Evolutionary conservation across 164 flowering plant genomes (phyloP).

Genomic region (Chimonanthus salicifolius): DNA sequence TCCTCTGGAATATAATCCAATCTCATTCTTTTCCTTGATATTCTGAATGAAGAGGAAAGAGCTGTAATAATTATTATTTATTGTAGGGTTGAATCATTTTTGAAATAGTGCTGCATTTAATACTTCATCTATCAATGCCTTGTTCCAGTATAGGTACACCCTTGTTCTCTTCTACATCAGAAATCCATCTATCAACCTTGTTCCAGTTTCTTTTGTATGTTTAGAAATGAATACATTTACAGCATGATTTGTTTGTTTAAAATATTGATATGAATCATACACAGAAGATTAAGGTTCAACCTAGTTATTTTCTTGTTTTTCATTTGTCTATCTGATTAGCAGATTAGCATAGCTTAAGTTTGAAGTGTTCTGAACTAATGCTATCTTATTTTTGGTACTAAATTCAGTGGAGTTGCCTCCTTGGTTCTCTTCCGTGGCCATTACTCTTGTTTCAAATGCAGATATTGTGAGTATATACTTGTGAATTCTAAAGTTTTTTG

Average conservation of each 20-base stretch:
- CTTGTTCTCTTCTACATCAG: too few relatives aligned
- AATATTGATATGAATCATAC: not conserved
- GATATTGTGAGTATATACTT: conserved; percentile 53
- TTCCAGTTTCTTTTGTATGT: not conserved
- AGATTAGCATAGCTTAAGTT: not conserved
- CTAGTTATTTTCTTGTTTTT: not conserved
- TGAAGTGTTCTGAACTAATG: not conserved
- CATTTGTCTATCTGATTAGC: conserved; percentile 6
- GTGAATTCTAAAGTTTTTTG: not conserved
- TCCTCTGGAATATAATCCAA: too few relatives aligned
- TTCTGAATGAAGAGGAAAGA: too few relatives aligned
- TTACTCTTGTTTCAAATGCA: conserved; percentile 56
- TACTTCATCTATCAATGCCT: too few relatives aligned
- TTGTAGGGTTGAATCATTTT: too few relatives aligned
- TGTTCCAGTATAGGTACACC: too few relatives aligned
- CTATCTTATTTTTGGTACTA: conserved; percentile 11
- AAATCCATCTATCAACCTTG: too few relatives aligned
- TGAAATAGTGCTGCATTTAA: too few relatives aligned
- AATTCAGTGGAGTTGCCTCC: conserved; percentile 83
- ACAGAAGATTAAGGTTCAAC: not conserved
- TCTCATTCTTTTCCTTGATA: too few relatives aligned
- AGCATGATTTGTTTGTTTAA: not conserved
- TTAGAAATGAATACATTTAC: not conserved
- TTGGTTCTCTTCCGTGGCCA: conserved; percentile 71
- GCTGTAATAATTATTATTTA: too few relatives aligned